Percentiles rank a stretch among this genome's conserved stretches.
Conservation (phyloP, 108 stramenopile genomes). For the Schizochytrium sp. region DNA sequence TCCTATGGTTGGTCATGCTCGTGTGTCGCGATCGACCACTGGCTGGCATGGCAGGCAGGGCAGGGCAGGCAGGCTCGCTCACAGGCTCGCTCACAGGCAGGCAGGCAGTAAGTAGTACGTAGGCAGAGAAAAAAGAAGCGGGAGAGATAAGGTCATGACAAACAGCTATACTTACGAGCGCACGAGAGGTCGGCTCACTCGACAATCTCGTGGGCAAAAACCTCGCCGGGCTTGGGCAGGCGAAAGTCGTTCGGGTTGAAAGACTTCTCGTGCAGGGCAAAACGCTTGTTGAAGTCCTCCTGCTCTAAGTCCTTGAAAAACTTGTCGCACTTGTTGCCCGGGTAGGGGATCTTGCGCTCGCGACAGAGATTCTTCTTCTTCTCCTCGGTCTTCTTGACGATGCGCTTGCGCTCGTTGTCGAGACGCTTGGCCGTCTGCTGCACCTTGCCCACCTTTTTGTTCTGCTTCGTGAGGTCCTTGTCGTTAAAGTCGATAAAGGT, state of each 20-base stretch:
- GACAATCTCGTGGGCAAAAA: neutral
- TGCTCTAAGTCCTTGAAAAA: neutral
- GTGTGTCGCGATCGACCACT: too few relatives aligned
- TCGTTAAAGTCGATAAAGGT: slow-evolving; percentile 3
- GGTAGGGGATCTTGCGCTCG: slow-evolving; percentile 11
- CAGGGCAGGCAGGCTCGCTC: too few relatives aligned
- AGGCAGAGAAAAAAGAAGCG: too few relatives aligned
- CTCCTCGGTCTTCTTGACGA: slow-evolving; percentile 4
- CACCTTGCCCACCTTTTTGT: slow-evolving; percentile 7
- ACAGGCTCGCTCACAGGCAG: too few relatives aligned
- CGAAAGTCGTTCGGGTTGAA: slow-evolving; percentile 17
- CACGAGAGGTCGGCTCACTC: neutral
- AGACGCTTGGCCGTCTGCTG: slow-evolving; percentile 2
- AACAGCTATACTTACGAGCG: too few relatives aligned
- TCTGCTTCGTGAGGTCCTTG: neutral
- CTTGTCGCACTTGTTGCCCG: slow-evolving; percentile 11
- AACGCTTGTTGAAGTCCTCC: neutral
- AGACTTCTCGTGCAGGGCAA: neutral
- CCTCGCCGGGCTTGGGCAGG: neutral
- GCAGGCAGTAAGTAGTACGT: too few relatives aligned
- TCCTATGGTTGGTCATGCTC: too few relatives aligned
- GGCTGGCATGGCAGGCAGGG: too few relatives aligned
- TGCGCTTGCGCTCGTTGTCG: slow-evolving; percentile 8
- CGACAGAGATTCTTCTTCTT: slow-evolving; percentile 3
- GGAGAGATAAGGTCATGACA: too few relatives aligned